These are phyloP conservation scores for Strobilomyces dryophilus DNA, from an alignment of 768 basidiomycete genomes.

Conservation along the genomic window DNA sequence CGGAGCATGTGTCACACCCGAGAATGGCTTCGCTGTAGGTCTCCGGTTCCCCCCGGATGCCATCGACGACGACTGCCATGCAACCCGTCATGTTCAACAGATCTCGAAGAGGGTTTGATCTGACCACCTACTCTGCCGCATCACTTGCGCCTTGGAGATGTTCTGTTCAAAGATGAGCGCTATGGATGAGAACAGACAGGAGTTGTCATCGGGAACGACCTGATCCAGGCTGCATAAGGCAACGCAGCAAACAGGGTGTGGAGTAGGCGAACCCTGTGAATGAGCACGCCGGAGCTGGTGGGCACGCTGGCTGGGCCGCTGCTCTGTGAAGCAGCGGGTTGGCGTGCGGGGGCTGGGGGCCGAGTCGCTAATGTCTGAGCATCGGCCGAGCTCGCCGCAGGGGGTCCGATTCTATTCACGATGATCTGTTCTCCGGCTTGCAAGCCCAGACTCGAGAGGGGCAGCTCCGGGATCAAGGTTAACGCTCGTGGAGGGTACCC, in stretches of 20 bases:
- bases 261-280: conserved; percentile 56
- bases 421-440: conserved; percentile 82
- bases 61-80: conserved; percentile 74
- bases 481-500: conserved; percentile 84
- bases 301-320: conserved; percentile 54
- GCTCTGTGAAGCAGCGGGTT: conserved; percentile 11
- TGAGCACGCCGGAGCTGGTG: conserved; percentile 58
- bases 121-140: conserved; percentile 63
- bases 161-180: conserved; percentile 85
- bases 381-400: conserved; percentile 11
- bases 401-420: conserved; percentile 45
- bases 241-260: neutral
- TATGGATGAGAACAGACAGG: conserved; percentile 87
- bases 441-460: conserved; percentile 73
- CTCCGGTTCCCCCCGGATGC: conserved; percentile 65
- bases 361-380: conserved; percentile 9
- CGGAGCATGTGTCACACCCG: conserved; percentile 49
- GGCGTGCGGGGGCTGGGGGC: conserved; percentile 14
- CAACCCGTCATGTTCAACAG: conserved; percentile 5
- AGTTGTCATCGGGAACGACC: conserved; percentile 97
- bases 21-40: conserved; percentile 84
- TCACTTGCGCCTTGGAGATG: conserved; percentile 59
- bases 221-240: conserved; percentile 21
- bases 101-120: neutral
- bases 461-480: conserved; percentile 67